Conservation (phyloP, 441 rosid genomes). For the Rhodomyrtus psidioides region DNA sequence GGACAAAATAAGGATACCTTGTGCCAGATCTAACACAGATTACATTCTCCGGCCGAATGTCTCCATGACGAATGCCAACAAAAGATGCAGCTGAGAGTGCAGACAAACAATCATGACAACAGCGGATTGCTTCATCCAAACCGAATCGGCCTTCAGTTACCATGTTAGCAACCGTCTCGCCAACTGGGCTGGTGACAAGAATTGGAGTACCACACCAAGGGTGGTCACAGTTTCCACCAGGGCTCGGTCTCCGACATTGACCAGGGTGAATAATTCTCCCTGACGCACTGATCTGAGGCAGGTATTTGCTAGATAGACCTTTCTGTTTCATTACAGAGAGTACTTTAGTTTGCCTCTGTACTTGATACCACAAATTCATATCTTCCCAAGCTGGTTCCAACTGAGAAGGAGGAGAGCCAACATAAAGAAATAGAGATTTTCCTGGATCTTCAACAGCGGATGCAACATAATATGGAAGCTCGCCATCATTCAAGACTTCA, state of each 20-base stretch:
- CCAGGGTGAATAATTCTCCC: slow-evolving; percentile 95
- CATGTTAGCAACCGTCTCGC: slow-evolving; percentile 72
- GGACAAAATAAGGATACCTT: slow-evolving; percentile 61
- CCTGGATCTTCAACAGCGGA: slow-evolving; percentile 69
- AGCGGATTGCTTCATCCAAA: slow-evolving; percentile 67
- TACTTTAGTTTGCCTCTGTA: slow-evolving; percentile 88
- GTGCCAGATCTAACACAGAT: slow-evolving; percentile 48
- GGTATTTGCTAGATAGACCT: slow-evolving; percentile 77
- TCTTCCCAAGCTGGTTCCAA: slow-evolving; percentile 92
- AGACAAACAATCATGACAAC: slow-evolving; percentile 88
- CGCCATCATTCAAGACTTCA: slow-evolving; percentile 40
- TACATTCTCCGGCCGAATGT: slow-evolving; percentile 73
- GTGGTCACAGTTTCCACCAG: slow-evolving; percentile 82
- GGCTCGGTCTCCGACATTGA: slow-evolving; percentile 67
- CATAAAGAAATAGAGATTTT: slow-evolving; percentile 59
- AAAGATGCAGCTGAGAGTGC: slow-evolving; percentile 69
- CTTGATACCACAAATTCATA: slow-evolving; percentile 93
- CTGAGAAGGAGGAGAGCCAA: slow-evolving; percentile 83
- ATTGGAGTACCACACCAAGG: slow-evolving; percentile 95
- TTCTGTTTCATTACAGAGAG: slow-evolving; percentile 77
- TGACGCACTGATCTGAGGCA: slow-evolving; percentile 82
- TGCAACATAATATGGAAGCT: slow-evolving; percentile 54
- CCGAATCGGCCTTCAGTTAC: slow-evolving; percentile 61
- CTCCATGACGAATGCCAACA: slow-evolving; percentile 81
- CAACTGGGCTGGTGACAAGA: slow-evolving; percentile 80